Evolutionary conservation across 2,329 filamentous ascomycete genomes (phyloP).

Genomic region (Sporothrix phasma): DNA sequence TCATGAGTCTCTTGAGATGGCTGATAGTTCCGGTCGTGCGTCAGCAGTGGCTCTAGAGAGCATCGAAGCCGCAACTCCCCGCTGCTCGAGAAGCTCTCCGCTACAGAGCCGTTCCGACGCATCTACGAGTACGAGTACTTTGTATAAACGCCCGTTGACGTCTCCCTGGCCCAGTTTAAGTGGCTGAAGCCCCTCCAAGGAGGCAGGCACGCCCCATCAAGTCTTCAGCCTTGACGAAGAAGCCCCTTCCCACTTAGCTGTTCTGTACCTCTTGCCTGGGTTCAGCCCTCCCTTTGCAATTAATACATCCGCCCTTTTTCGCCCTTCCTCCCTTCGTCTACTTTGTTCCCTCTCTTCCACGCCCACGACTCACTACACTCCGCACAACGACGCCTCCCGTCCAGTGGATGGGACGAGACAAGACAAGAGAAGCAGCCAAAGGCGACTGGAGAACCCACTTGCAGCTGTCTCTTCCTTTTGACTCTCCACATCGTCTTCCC

Average conservation of each 20-base stretch:
- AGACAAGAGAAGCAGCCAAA: constrained; percentile 6
- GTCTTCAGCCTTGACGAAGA: background rate
- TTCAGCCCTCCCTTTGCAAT: constrained; percentile 10
- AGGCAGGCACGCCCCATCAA: background rate
- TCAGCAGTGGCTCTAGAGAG: constrained; percentile 1
- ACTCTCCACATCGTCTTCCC: background rate
- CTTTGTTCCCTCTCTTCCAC: background rate
- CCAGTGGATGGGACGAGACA: background rate
- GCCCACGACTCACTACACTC: background rate
- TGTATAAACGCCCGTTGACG: background rate
- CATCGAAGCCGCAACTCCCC: background rate
- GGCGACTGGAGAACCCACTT: constrained; percentile 2
- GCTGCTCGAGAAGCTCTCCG: background rate
- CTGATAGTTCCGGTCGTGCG: no score
- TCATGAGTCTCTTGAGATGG: no score
- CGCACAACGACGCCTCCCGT: background rate
- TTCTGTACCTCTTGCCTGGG: constrained; percentile 3
- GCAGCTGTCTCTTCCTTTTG: background rate
- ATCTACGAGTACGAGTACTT: no score
- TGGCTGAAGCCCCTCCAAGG: background rate
- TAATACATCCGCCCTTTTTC: constrained; percentile 8
- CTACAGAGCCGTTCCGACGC: background rate
- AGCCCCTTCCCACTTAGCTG: background rate
- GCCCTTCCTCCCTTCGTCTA: background rate
- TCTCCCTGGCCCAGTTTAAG: background rate